Percentiles rank a stretch among this genome's conserved stretches.
Conservation (phyloP, 2,329 filamentous ascomycete species). For the Exophiala sp. region DNA sequence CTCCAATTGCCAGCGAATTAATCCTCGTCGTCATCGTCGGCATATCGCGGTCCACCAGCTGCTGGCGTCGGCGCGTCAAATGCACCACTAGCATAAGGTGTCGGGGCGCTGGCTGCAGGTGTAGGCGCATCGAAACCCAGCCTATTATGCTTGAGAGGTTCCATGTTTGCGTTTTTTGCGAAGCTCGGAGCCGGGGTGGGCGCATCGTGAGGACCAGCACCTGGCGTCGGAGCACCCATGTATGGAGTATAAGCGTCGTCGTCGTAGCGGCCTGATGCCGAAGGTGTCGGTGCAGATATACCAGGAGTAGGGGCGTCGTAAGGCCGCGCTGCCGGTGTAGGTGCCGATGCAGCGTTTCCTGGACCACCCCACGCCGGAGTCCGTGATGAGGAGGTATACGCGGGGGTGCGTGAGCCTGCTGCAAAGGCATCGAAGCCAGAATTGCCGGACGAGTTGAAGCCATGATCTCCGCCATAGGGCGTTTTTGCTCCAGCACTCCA, state of each 20-base stretch:
- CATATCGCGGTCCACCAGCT: constrained; percentile 28
- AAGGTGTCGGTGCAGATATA: constrained; percentile 62
- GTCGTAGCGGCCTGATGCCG: constrained; percentile 50
- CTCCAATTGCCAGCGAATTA: too few species aligned
- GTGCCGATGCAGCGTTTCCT: constrained; percentile 28
- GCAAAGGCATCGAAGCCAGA: constrained; percentile 62
- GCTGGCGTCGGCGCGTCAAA: constrained; percentile 46
- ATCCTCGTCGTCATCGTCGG: constrained; percentile 29
- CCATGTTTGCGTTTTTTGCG: constrained; percentile 27
- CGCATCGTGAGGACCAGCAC: constrained; percentile 40
- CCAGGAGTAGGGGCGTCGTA: constrained; percentile 74
- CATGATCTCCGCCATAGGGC: constrained; percentile 49
- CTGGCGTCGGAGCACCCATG: constrained; percentile 41
- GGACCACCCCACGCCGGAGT: constrained; percentile 41
- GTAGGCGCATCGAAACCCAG: constrained; percentile 28
- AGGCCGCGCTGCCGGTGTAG: constrained; percentile 35
- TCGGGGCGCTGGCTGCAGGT: constrained; percentile 46
- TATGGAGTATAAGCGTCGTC: constrained; percentile 44
- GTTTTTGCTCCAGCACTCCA: constrained; percentile 65
- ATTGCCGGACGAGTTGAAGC: constrained; percentile 58
- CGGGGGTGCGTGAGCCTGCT: constrained; percentile 70
- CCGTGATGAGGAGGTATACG: constrained; percentile 53
- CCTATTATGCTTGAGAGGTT: constrained; percentile 23
- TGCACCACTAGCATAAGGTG: constrained; percentile 44
- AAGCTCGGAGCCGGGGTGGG: constrained; percentile 44